These are phyloP conservation scores for Priceomyces fermenticarens DNA, from an alignment of 805 yeast species.

Conservation along the genomic window DNA sequence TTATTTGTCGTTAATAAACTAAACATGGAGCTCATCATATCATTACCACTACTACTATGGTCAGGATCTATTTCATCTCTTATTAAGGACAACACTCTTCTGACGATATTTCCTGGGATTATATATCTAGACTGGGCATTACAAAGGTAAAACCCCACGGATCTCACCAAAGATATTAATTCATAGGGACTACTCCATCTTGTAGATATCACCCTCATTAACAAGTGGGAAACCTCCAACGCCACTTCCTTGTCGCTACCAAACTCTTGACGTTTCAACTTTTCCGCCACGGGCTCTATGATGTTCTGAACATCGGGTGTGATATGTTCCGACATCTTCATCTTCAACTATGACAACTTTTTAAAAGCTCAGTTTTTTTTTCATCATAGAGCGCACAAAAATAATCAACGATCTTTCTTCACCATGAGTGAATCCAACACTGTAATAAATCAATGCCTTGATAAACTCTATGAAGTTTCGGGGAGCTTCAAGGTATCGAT, in stretches of 20 bases:
- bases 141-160: conserved; percentile 65
- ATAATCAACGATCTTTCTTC: not conserved
- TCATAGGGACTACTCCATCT: conserved; percentile 82
- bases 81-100: conserved; percentile 82
- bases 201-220: conserved; percentile 84
- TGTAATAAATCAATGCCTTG: conserved; percentile 20
- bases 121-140: conserved; percentile 88
- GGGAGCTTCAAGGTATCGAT: conserved; percentile 28
- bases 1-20: conserved; percentile 61
- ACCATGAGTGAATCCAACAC: conserved; percentile 17
- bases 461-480: conserved; percentile 29
- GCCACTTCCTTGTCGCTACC: conserved; percentile 81
- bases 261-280: conserved; percentile 81
- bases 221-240: conserved; percentile 77
- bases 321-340: conserved; percentile 8
- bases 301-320: conserved; percentile 32
- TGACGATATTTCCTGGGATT: conserved; percentile 83
- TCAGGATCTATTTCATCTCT: conserved; percentile 78
- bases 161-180: conserved; percentile 66
- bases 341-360: not conserved
- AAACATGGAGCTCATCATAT: conserved; percentile 80
- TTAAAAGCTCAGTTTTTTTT: conserved; percentile 1
- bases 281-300: conserved; percentile 38
- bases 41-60: conserved; percentile 22
- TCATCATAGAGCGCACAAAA: not conserved